Percentiles rank a stretch among this genome's conserved stretches.
Conservation (phyloP, 371 early-diverging fungal genomes). For the Fennellomyces sp. region DNA sequence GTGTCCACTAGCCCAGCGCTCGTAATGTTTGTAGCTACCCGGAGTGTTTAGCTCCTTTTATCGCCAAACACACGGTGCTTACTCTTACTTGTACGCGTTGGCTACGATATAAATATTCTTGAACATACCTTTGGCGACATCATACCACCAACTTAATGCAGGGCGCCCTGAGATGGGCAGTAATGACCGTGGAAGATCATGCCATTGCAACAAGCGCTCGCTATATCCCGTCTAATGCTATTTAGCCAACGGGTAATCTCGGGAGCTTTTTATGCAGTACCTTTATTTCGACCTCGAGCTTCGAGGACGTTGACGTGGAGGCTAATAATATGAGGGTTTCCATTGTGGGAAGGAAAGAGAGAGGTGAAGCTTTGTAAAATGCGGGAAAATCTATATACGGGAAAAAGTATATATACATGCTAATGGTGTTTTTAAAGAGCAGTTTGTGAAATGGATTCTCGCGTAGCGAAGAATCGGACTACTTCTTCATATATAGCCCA, state of each 20-base stretch:
- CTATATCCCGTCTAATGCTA: neutral
- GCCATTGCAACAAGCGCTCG: conserved; percentile 5
- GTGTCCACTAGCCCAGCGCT: conserved; percentile 47
- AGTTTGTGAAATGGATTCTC: conserved; percentile 6
- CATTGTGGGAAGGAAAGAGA: neutral
- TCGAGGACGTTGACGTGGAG: neutral
- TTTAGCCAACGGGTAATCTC: neutral
- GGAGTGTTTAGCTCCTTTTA: neutral
- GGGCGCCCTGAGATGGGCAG: conserved; percentile 48
- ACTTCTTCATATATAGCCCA: conserved; percentile 94
- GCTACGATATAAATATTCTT: conserved; percentile 35
- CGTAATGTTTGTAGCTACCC: conserved; percentile 46
- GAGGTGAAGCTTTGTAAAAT: neutral
- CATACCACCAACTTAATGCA: conserved; percentile 44
- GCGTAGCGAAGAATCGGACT: conserved; percentile 37
- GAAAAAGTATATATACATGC: too few relatives aligned
- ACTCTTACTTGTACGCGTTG: conserved; percentile 50
- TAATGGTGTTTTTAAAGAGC: conserved; percentile 4
- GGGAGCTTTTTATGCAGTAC: neutral
- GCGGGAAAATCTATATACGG: neutral
- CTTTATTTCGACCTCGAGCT: neutral
- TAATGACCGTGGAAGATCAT: conserved; percentile 44
- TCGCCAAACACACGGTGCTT: neutral
- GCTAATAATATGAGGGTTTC: neutral
- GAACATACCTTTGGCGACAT: conserved; percentile 22